Evolutionary conservation across 768 basidiomycete species (phyloP).

Genomic region (Hericium coralloides): DNA sequence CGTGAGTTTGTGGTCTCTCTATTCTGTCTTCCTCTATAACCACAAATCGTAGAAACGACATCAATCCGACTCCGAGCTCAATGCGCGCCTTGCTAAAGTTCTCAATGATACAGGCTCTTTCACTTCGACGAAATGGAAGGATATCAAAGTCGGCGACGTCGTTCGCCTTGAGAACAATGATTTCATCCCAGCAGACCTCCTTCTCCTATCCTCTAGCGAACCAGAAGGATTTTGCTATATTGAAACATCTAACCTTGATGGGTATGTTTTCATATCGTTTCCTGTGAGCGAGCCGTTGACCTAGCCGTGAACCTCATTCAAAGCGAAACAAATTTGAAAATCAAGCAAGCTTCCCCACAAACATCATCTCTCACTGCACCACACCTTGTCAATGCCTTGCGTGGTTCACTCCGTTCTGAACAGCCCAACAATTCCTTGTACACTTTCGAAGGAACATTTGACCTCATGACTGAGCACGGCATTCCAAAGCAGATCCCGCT

Average conservation of each 20-base stretch:
- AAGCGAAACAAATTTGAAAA: constrained; percentile 97
- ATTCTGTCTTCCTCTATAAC: not conserved
- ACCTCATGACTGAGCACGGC: constrained; percentile 46
- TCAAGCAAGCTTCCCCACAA: constrained; percentile 88
- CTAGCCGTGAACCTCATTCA: too few relatives aligned
- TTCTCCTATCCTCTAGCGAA: constrained; percentile 83
- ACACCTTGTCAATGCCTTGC: constrained; percentile 57
- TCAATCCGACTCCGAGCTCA: constrained; percentile 88
- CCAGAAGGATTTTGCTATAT: constrained; percentile 97
- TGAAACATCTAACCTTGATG: constrained; percentile 96
- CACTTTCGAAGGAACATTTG: constrained; percentile 83
- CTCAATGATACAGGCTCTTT: constrained; percentile 59
- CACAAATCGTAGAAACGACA: constrained; percentile 71
- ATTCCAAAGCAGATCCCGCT: constrained; percentile 77
- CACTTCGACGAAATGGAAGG: constrained; percentile 74
- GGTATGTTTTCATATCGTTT: constrained; percentile 37
- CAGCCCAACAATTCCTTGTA: constrained; percentile 97
- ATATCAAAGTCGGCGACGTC: constrained; percentile 86
- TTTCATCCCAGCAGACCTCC: constrained; percentile 92
- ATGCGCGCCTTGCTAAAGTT: constrained; percentile 73
- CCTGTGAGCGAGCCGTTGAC: not conserved
- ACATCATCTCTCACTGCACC: constrained; percentile 77
- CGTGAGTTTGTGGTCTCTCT: constrained; percentile 34
- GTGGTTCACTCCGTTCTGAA: constrained; percentile 85
- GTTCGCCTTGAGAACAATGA: constrained; percentile 86